These are phyloP conservation scores for Botrytis pseudocinerea DNA, from an alignment of 2,329 filamentous ascomycete genomes.

Conservation along the genomic window DNA sequence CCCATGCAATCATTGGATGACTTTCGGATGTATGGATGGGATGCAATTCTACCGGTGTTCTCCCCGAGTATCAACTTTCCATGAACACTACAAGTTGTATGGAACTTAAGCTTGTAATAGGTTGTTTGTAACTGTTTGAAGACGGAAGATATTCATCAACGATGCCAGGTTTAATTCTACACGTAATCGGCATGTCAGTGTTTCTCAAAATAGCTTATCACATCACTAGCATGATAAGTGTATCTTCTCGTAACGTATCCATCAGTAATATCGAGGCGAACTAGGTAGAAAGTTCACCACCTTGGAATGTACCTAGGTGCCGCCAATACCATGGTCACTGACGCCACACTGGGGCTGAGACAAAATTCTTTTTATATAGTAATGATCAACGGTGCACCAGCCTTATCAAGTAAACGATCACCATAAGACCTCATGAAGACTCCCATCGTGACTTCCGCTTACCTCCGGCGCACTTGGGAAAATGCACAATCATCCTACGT, in stretches of 20 bases:
- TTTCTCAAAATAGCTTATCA: constrained; percentile 1
- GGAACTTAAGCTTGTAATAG: neutral
- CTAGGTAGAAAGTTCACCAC: neutral
- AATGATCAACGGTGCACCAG: constrained; percentile 6
- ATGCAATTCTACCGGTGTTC: neutral
- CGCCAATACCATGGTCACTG: neutral
- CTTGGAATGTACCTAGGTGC: neutral
- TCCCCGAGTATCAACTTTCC: neutral
- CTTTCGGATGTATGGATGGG: neutral
- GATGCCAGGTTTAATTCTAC: neutral
- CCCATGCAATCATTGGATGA: constrained; percentile 7
- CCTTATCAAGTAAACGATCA: constrained; percentile 15
- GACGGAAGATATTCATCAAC: neutral
- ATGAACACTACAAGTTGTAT: neutral
- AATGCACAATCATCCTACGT: constrained; percentile 1
- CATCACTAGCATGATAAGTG: neutral
- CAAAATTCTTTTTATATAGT: neutral
- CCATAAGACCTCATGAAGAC: neutral
- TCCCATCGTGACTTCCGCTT: constrained; percentile 5
- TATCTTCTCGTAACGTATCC: neutral
- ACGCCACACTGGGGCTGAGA: constrained; percentile 19
- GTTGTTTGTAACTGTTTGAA: neutral
- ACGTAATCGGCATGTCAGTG: neutral
- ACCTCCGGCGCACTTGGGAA: neutral
- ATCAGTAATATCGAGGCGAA: neutral